phyloP scores from a whole-genome alignment of 1,284 basidiomycete species.

The Boletus putidus region DNA sequence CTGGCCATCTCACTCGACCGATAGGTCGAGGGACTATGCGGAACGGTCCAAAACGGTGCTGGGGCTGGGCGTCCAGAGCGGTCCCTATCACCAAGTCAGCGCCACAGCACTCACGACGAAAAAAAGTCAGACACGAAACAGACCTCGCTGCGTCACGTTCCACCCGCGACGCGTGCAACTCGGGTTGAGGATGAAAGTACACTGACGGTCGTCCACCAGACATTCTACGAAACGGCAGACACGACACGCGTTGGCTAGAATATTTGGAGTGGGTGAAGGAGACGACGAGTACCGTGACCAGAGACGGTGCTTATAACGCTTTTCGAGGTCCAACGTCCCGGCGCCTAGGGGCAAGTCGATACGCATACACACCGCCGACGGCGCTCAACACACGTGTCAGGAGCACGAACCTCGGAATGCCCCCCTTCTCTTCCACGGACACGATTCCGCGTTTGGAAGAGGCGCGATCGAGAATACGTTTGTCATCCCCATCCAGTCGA shows the following conservation, averaged over 20 bases:
- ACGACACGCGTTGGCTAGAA: not conserved
- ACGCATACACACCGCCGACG: constrained; percentile 13
- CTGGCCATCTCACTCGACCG: constrained; percentile 2
- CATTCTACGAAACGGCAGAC: constrained; percentile 11
- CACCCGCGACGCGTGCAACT: not conserved
- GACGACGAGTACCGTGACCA: not conserved
- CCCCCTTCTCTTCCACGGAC: constrained; percentile 10
- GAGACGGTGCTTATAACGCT: constrained; percentile 13
- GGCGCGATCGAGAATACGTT: not conserved
- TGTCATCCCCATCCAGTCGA: not conserved
- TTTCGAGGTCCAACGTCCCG: not conserved
- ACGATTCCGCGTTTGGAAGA: constrained; percentile 1
- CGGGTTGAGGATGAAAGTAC: constrained; percentile 1
- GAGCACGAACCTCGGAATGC: constrained; percentile 14
- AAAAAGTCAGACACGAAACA: not conserved
- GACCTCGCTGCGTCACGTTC: constrained; percentile 13
- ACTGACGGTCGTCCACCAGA: constrained; percentile 2
- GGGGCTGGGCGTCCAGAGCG: not conserved
- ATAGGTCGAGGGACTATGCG: not conserved
- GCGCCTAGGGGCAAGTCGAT: not conserved
- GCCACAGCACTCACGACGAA: not conserved
- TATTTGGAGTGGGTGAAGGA: no score
- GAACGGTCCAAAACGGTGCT: constrained; percentile 9
- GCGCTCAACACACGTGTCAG: constrained; percentile 11
- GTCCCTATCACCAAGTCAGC: constrained; percentile 14